Evolutionary conservation across 1,284 basidiomycete genomes (phyloP), one percentile per base, ranked within the genome.

Genomic region (Crucibulum cyathiforme): DNA sequence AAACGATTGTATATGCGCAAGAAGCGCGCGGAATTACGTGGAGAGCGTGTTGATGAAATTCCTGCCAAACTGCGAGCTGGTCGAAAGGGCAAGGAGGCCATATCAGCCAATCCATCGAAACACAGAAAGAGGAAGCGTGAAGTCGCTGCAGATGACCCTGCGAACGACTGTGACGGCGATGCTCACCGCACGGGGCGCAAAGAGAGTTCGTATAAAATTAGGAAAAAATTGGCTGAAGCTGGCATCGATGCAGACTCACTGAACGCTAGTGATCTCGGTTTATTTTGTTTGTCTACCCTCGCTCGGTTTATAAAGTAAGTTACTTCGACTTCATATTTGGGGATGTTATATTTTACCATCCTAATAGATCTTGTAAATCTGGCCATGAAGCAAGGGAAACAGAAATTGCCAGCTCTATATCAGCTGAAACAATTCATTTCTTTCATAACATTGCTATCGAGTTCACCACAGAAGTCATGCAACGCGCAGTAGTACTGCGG

Each of bases 1-100:
- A 91, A 91, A 61, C 80, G 89, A 37, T 74, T 92, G 7, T 84
- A 90, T 67, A 92, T 92, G 90, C 86, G 90, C 9, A 83, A 84
- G 45, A 89, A 86, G 69, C 83, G 90, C 43, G 90, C 90, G 13
- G 74, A 80, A 41, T 68, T 73, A 35, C 66, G 66, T 2, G 86
- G 86, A 17, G 67, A 58, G 17, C 67, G 67, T 12, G 67, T 70
- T 3, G 73, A 77, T 36, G 65, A 73, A n/a, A 71, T 71, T 24
- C 59, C 71, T 3, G 60, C 64, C 5, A 77, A 72, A 56, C 71
- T 88, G 57, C 82, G 81, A 49, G 81, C 82, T 31, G 87, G 87
- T 17, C 76, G 82, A 60, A 82, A 79, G 61, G 8, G 5, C 39
- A 12, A 31, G 10, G 37, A 57, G 56, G 37, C 36, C 31, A 31